Base-by-base conservation (phyloP, 228 moss, liverwort and hornwort genomes). In the Sphagnum magellanicum region DNA sequence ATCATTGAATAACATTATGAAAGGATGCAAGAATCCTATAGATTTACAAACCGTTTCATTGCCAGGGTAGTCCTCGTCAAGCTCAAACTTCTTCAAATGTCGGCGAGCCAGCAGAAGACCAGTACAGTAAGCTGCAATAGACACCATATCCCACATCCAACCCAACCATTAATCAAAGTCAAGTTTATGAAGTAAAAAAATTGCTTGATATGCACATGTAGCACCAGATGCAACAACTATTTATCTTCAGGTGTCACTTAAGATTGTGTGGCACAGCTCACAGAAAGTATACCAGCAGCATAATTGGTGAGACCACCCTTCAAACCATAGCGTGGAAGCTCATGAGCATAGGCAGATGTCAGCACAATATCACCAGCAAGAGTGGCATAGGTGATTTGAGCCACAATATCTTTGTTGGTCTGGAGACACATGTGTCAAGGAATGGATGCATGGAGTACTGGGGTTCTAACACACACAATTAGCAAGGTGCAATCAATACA, bases 351-450 rank as follows among this genome's bases (percentile, higher is more conserved):
- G 0, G 72, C 88, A 16, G 68, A 74, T 49, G 69, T 81, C 6
- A 93, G 77, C 6, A 93, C 86, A 59, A 93, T 88, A 59, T 93
- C 90, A 57, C 93, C 93, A 52, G 96, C 96, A 16, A 96, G 96
- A 52, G 96, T 96, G 2, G 93, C 96, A 63, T 91, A 96, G 4
- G 79, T 68, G 73, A 93, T 89, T 81, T 96, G 93, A 4, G 96
- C 89, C 16, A 96, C 93, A 48, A 96, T 91, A 63, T 96, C 96
- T 76, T 91, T 96, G 76, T 93, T 96, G 64, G 96, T 96, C 88
- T 88, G 70, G 0, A 8, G 10, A 51, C 13, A 3, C 4, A 0
- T 11, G 66, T 60, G 71, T 67, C 76, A 67, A 63, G n/a, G 5
- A 5, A 59, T n/a, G 51, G 52, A 6, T 12, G 52, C 63, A 50